phyloP scores from a whole-genome alignment of 1,139 yeast genomes.

The Debaryomyces udenii region DNA sequence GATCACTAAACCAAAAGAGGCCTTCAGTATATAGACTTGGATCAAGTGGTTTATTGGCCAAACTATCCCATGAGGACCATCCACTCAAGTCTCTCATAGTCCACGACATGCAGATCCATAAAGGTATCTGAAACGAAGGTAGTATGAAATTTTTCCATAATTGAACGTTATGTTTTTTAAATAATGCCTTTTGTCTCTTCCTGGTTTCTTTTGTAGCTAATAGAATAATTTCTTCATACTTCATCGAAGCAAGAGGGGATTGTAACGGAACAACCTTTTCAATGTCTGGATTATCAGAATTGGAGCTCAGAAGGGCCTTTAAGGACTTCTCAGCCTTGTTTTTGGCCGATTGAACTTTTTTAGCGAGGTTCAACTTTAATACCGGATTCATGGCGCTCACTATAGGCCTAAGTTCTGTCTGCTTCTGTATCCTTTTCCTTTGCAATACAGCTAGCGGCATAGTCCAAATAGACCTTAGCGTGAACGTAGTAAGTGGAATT shows the following conservation, averaged over 20 bases:
- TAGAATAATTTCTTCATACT: conserved; percentile 75
- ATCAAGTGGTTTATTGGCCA: conserved; percentile 55
- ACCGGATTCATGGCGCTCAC: conserved; percentile 78
- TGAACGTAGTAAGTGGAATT: conserved; percentile 73
- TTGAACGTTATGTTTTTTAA: conserved; percentile 67
- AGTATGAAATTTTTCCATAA: conserved; percentile 75
- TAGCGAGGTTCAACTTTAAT: conserved; percentile 69
- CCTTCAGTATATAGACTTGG: conserved; percentile 58
- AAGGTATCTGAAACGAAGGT: conserved; percentile 82
- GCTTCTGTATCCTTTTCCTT: conserved; percentile 68
- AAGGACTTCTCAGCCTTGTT: conserved; percentile 26
- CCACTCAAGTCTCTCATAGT: conserved; percentile 79
- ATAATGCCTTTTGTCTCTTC: conserved; percentile 69
- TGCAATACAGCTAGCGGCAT: conserved; percentile 78
- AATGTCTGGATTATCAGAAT: conserved; percentile 6
- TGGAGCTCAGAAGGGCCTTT: neutral
- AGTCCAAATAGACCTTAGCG: conserved; percentile 67
- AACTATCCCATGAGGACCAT: conserved; percentile 58
- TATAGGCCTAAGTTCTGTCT: conserved; percentile 68
- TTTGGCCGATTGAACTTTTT: conserved; percentile 46
- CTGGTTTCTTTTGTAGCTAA: conserved; percentile 78
- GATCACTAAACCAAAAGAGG: conserved; percentile 59
- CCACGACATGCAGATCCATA: conserved; percentile 82
- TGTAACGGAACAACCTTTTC: conserved; percentile 11
- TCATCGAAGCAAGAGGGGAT: conserved; percentile 49